These are phyloP conservation scores for Parascedosporium putredinis DNA, from an alignment of 2,329 filamentous ascomycete species.

Conservation along the genomic window DNA sequence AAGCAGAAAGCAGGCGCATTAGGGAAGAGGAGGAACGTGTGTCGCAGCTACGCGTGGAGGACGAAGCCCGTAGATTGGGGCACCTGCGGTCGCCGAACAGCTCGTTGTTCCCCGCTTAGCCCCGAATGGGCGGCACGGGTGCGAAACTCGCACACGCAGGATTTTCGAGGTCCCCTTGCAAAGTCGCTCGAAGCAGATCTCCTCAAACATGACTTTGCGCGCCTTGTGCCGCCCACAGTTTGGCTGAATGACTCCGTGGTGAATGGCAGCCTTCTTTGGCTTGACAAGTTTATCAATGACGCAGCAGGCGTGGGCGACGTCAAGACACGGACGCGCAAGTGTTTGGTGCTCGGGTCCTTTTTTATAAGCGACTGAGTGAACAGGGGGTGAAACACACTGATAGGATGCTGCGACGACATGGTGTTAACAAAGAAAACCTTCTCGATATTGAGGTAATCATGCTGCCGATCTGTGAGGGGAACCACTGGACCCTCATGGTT, in stretches of 20 bases:
- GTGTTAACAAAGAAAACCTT: conserved; percentile 50
- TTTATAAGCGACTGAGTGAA: conserved; percentile 48
- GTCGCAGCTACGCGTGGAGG: not conserved
- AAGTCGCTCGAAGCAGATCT: conserved; percentile 10
- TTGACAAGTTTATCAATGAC: conserved; percentile 49
- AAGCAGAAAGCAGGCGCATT: conserved; percentile 3
- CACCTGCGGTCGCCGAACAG: conserved; percentile 6
- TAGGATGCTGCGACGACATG: conserved; percentile 45
- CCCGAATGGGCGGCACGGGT: conserved; percentile 6
- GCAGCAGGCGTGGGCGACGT: conserved; percentile 39
- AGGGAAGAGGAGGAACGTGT: conserved; percentile 1
- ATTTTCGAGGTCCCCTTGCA: not conserved
- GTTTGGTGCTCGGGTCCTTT: conserved; percentile 53
- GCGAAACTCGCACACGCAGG: not conserved
- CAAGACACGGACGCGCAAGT: conserved; percentile 41
- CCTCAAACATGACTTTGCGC: conserved; percentile 50
- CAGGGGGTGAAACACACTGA: conserved; percentile 36
- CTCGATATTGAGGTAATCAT: conserved; percentile 57
- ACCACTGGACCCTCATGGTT: conserved; percentile 64
- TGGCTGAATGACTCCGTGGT: conserved; percentile 76
- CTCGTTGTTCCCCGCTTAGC: conserved; percentile 2
- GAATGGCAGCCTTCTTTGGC: conserved; percentile 52
- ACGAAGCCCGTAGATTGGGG: not conserved
- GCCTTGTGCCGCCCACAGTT: conserved; percentile 40
- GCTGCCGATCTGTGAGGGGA: conserved; percentile 53